These are phyloP conservation scores for Fusarium pseudoanthophilum DNA, from an alignment of 2,329 filamentous ascomycete species.

Conservation along the genomic window DNA sequence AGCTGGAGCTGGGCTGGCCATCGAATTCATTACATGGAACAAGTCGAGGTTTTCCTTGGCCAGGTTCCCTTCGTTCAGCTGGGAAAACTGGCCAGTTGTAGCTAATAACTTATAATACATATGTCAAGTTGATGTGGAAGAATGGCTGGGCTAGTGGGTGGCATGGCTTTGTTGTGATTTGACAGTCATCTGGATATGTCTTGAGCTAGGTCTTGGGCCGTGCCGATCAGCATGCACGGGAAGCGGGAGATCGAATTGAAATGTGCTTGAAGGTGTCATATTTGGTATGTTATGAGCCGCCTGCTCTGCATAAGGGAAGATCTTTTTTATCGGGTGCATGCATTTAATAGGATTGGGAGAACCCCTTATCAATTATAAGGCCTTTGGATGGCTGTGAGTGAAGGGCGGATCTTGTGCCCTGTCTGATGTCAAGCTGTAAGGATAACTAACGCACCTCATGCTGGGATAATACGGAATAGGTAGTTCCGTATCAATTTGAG, in stretches of 20 bases:
- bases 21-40: not conserved
- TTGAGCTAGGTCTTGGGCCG: constrained; percentile 12
- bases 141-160: not conserved
- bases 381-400: not conserved
- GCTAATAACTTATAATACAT: not conserved
- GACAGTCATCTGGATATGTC: constrained; percentile 13
- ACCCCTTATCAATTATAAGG: not conserved
- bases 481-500: not conserved
- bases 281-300: constrained; percentile 8
- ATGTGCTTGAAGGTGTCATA: constrained; percentile 4
- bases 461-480: not conserved
- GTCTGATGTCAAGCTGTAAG: not conserved
- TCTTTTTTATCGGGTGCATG: not conserved
- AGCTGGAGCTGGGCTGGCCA: constrained; percentile 1
- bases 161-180: constrained; percentile 26
- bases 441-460: not conserved
- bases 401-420: not conserved
- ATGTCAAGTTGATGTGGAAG: not conserved
- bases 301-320: not conserved
- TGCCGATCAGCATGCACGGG: constrained; percentile 34
- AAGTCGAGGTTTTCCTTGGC: not conserved
- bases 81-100: not conserved
- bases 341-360: not conserved
- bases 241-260: constrained; percentile 12
- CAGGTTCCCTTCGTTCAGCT: constrained; percentile 11